phyloP scores from a whole-genome alignment of 2,329 filamentous ascomycete genomes.

The Macrophomina pseudophaseolina region DNA sequence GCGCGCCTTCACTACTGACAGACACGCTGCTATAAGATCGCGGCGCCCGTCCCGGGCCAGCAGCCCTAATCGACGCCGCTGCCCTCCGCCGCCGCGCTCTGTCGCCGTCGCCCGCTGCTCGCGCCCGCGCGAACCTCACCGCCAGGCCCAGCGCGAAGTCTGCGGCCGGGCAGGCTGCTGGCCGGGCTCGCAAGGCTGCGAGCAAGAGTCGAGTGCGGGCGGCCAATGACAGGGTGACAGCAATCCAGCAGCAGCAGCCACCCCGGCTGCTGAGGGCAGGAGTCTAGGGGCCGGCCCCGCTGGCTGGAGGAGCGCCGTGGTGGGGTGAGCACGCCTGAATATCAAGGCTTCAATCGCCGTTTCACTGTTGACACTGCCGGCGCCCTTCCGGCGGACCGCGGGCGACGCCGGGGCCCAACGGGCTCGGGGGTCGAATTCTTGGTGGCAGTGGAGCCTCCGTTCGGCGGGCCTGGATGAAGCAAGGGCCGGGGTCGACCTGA shows the following conservation, averaged over 20 bases:
- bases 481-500: no score
- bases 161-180: background rate
- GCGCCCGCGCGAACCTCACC: conserved; percentile 1
- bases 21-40: background rate
- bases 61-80: background rate
- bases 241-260: background rate
- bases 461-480: no score
- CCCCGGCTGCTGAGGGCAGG: background rate
- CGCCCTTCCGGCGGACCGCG: background rate
- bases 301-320: background rate
- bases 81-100: background rate
- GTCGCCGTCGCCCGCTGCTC: no score
- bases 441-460: no score
- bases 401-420: background rate
- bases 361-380: conserved; percentile 1
- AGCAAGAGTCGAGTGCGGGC: background rate
- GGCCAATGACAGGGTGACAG: conserved; percentile 7
- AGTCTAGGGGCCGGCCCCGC: background rate
- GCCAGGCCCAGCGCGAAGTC: background rate
- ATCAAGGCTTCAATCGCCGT: conserved; percentile 3
- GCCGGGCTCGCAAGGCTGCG: background rate
- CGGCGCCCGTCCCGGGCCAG: background rate
- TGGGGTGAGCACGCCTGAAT: conserved; percentile 9
- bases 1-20: no score
- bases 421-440: no score